phyloP scores from a whole-genome alignment of 345 rosid genomes.

The Noccaea bulbosa region DNA sequence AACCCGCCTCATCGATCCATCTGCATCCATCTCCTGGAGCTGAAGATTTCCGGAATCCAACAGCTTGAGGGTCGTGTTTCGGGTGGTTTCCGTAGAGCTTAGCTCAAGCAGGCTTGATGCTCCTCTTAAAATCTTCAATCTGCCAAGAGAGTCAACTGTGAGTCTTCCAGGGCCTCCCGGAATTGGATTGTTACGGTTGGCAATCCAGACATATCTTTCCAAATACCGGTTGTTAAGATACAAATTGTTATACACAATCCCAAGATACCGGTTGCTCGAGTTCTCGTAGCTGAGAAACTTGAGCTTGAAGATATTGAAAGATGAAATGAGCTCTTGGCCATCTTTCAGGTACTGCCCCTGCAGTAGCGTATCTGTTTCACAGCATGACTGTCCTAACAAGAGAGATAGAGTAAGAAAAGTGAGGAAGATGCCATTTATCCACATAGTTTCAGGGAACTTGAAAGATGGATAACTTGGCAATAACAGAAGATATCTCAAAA shows the following conservation, averaged over 20 bases:
- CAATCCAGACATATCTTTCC: slow-evolving; percentile 45
- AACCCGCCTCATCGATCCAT: slow-evolving; percentile 37
- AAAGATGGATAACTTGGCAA: no score
- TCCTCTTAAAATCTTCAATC: slow-evolving; percentile 36
- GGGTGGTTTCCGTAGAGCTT: slow-evolving; percentile 18
- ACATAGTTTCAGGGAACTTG: slow-evolving; percentile 18
- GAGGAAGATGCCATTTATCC: background rate
- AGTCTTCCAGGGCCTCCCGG: slow-evolving; percentile 35
- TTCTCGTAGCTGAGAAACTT: slow-evolving; percentile 25
- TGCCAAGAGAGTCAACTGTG: slow-evolving; percentile 40
- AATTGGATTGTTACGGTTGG: slow-evolving; percentile 38
- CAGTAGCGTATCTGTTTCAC: slow-evolving; percentile 34
- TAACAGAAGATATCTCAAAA: no score
- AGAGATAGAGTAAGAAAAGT: slow-evolving; percentile 5
- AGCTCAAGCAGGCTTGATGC: slow-evolving; percentile 27
- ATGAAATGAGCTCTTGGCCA: slow-evolving; percentile 36
- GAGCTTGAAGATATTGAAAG: slow-evolving; percentile 43
- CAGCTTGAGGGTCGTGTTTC: slow-evolving; percentile 43
- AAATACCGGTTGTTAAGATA: no score
- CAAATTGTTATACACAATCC: slow-evolving; percentile 44
- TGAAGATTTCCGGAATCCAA: slow-evolving; percentile 49
- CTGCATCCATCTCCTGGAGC: slow-evolving; percentile 38
- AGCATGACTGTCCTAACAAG: slow-evolving; percentile 30
- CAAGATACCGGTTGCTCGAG: slow-evolving; percentile 38
- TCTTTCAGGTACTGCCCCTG: slow-evolving; percentile 43